Evolutionary conservation across 371 early-diverging fungal genomes (phyloP).

Genomic region (Homolaphlyctis polyrhiza): DNA sequence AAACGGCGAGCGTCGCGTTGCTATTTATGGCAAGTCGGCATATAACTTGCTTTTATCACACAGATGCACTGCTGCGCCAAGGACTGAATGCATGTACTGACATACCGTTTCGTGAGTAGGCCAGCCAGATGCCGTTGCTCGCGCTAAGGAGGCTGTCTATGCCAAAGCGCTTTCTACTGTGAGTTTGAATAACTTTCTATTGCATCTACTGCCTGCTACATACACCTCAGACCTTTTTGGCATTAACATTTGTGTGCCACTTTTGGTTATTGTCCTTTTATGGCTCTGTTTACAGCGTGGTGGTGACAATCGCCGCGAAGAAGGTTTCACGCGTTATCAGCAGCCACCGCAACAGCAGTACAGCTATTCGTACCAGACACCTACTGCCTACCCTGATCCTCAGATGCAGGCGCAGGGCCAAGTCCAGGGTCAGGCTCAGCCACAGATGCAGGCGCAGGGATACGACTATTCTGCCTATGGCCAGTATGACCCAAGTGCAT

Average conservation of each 20-base stretch:
- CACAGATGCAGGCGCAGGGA: not conserved
- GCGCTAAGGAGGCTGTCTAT: conserved; percentile 7
- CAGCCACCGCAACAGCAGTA: conserved; percentile 4
- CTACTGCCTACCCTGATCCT: not conserved
- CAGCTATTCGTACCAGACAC: conserved; percentile 4
- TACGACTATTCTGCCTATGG: conserved; percentile 7
- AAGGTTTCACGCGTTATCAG: not conserved
- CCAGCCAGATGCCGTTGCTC: not conserved
- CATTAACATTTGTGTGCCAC: no score
- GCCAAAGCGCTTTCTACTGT: not conserved
- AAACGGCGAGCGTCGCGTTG: conserved; percentile 4
- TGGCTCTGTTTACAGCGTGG: no score
- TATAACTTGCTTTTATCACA: no score
- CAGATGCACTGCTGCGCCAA: no score
- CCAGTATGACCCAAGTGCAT: conserved; percentile 1
- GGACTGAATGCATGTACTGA: no score
- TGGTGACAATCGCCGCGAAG: not conserved
- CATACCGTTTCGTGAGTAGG: not conserved
- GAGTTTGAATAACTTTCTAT: not conserved
- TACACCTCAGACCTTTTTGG: no score
- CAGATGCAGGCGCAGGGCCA: no score
- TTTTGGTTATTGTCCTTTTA: no score
- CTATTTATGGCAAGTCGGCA: not conserved
- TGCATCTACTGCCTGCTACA: no score
- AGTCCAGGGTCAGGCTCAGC: not conserved